Evolutionary conservation across 2,329 filamentous ascomycete genomes (phyloP), one percentile per base, ranked within the genome.

Genomic region (Lachnellula hyalina): DNA sequence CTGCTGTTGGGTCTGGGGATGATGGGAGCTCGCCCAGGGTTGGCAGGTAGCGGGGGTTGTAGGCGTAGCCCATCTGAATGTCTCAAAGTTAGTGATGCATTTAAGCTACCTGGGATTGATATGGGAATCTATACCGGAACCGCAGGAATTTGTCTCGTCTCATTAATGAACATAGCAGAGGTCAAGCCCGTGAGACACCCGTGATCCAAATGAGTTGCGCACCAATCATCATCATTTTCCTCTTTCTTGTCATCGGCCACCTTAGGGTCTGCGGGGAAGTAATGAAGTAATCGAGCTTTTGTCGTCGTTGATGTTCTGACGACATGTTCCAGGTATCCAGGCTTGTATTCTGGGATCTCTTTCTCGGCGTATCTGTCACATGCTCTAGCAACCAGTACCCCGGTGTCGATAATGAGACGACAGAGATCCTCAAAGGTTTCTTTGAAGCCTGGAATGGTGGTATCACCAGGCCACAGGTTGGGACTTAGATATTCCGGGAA

Each of bases 121-220:
- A n/a, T 4, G 8, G 12, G 45, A 5, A 47, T 38, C 9, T 45
- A 52, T 47, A 57, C 55, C 7, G 72, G 67, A n/a, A 70, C 57
- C 19, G 53, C 51, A 42, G 73, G 71, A 5, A 68, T 57, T 28
- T 75, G 65, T 9, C 68, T 69, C 0, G 73, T 73, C 73, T 97
- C 93, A 67, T 97, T 90, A 59, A 97, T 80, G 71, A 96, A 97
- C 91, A 97, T 96, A 63, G 93, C 92, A 2, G 88, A 93, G 0
- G 94, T 99, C 35, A 99, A 78, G 14, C 92, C 93, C 0, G 94
- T 99, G 34, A 99, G 79, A 69, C 93, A 97, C 44, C 94, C 91
- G 66, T 96, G 91, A 71, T 97, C 93, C 54, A 94, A 77, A 70
- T 94, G 89, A 1, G 87, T 90, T 3, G 91, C 89, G 71, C 93